Base-by-base conservation (phyloP, 1,284 basidiomycete species). In the Megacollybia platyphylla region DNA sequence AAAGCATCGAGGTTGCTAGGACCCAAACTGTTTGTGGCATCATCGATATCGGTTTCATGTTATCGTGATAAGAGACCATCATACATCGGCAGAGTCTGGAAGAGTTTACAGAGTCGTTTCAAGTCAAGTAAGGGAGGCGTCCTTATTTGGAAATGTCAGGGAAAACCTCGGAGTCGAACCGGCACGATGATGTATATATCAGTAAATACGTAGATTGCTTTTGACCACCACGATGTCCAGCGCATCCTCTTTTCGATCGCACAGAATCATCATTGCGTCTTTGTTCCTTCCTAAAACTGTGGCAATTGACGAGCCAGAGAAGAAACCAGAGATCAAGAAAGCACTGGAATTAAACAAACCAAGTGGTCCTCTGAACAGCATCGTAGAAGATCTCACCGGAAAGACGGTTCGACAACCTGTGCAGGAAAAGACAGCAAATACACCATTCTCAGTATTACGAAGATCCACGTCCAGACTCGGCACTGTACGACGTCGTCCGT, bases 281-380 rank as follows among this genome's bases (percentile, higher is more conserved):
- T 75, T 87, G 44, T 87, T 87, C 54, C 73, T 87, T 38, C 85
- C 84, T 29, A 73, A 71, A 45, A 84, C 82, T 29, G 71, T 73
- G 41, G 44, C 3, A 41, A 39, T 5, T 15, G 42, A 32, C 41
- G 40, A 43, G 31, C 47, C 43, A 46, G 40, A 7, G 43, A 18
- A 29, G 60, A 57, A 44, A 45, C 46, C 5, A 51, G 51, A 13
- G 52, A 51, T 46, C 13, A 46, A 18, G 7, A 30, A 6, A 26
- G 30, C 29, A 3, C 11, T 32, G 5, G 41, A 18, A 4, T 20
- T 5, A 6, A 42, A 13, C 13, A 15, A 27, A 5, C 36, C 36
- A 6, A 38, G 28, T 13, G 53, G 46, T 0, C 73, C 75, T 0
- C 54, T 78, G 40, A 73, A 64, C 57, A 84, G 81, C 51, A 86